Conservation (phyloP, 73 alveolate species). For the Paramecium bursaria region DNA sequence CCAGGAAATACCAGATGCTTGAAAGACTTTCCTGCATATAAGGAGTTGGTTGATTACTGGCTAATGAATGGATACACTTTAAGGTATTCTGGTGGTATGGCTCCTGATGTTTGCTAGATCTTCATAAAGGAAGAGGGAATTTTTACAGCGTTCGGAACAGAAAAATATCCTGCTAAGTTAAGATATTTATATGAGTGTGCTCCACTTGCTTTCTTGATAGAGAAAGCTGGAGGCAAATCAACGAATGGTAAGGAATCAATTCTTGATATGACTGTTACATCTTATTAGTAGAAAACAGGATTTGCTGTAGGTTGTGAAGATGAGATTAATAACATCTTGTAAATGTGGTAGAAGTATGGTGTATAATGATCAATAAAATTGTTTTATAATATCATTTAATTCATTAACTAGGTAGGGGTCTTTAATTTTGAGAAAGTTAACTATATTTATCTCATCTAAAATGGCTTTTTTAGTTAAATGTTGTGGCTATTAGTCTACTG, state of each 20-base stretch:
- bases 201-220: constrained; percentile 83
- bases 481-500: constrained; percentile 4
- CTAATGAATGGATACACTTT: constrained; percentile 83
- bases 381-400: constrained; percentile 38
- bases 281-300: constrained; percentile 62
- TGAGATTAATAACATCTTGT: not conserved
- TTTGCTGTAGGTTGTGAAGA: constrained; percentile 32
- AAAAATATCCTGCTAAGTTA: constrained; percentile 59
- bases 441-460: constrained; percentile 56
- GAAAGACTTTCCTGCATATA: constrained; percentile 74
- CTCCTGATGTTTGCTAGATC: constrained; percentile 88
- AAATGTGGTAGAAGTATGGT: constrained; percentile 14
- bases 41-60: constrained; percentile 74
- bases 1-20: constrained; percentile 87
- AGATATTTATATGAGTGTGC: constrained; percentile 81
- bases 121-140: constrained; percentile 89
- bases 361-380: constrained; percentile 18
- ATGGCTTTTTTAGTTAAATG: not conserved
- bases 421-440: constrained; percentile 41
- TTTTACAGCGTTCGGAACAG: constrained; percentile 76
- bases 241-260: constrained; percentile 70
- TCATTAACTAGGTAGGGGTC: constrained; percentile 34
- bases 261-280: constrained; percentile 48
- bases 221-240: constrained; percentile 89
- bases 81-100: constrained; percentile 94